These are phyloP conservation scores for Nannochloropsis salina DNA, from an alignment of 108 stramenopile species.

Conservation along the genomic window DNA sequence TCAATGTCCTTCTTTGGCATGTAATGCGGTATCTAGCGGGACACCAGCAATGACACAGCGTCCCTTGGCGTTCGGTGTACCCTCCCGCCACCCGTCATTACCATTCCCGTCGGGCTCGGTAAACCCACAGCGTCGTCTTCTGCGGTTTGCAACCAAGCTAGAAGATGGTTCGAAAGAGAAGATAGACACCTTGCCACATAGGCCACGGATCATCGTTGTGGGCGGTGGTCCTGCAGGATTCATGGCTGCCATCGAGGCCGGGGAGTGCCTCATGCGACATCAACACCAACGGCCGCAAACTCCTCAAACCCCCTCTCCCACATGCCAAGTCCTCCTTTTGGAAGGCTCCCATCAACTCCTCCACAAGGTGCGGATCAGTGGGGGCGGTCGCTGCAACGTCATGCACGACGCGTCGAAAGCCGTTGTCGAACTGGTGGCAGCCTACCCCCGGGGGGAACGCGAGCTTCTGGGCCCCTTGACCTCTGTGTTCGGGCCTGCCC, in stretches of 20 bases:
- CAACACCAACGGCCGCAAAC: neutral
- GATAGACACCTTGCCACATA: no score
- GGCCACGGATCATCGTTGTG: conserved; percentile 39
- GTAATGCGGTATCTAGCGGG: no score
- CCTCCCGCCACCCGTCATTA: no score
- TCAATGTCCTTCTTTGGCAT: no score
- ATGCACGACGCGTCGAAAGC: conserved; percentile 76
- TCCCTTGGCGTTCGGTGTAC: no score
- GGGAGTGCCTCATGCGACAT: conserved; percentile 3
- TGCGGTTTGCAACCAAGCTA: no score
- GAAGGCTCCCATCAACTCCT: conserved; percentile 71
- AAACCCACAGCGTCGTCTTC: no score
- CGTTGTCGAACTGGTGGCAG: conserved; percentile 59
- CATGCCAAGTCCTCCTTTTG: conserved; percentile 64
- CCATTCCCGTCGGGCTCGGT: no score
- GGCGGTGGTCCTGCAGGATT: conserved; percentile 52
- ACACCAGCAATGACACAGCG: no score
- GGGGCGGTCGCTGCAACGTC: conserved; percentile 85
- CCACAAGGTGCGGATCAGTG: conserved; percentile 81
- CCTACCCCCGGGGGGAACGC: conserved; percentile 76
- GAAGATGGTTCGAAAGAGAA: no score
- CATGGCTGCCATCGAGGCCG: conserved; percentile 52
- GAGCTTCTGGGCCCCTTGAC: conserved; percentile 71
- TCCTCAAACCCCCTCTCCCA: neutral
- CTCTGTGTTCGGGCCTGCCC: conserved; percentile 67